These are phyloP conservation scores for Scheffersomyces lignicola DNA, from an alignment of 1,139 yeast species.

Conservation along the genomic window DNA sequence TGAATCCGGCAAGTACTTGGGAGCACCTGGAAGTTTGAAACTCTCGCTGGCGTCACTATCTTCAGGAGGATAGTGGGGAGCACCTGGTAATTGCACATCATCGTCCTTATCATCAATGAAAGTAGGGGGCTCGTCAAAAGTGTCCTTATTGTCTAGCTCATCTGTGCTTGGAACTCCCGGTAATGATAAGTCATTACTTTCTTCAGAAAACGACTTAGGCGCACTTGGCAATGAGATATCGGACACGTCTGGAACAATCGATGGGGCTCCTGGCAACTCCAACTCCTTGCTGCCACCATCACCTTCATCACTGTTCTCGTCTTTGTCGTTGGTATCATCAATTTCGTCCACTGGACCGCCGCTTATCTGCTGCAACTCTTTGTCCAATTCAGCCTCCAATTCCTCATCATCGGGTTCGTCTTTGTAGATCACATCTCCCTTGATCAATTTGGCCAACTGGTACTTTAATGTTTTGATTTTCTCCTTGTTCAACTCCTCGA, in stretches of 20 bases:
- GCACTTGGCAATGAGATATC: no score
- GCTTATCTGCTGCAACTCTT: conserved; percentile 22
- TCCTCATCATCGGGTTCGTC: conserved; percentile 29
- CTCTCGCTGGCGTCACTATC: conserved; percentile 19
- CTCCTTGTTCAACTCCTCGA: conserved; percentile 29
- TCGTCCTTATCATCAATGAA: conserved; percentile 10
- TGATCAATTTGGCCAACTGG: conserved; percentile 40
- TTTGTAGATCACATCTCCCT: conserved; percentile 34
- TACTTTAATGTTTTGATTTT: conserved; percentile 40
- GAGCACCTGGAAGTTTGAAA: conserved; percentile 43
- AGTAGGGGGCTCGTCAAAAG: conserved; percentile 9
- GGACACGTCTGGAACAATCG: conserved; percentile 2
- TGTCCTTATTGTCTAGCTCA: no score
- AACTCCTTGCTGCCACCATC: conserved; percentile 6
- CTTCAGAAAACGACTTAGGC: no score
- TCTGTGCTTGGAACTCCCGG: conserved; percentile 22
- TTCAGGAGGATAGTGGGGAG: conserved; percentile 35
- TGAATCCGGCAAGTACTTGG: conserved; percentile 43
- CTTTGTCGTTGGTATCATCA: conserved; percentile 5
- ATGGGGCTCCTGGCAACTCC: conserved; percentile 14
- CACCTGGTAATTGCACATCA: conserved; percentile 26
- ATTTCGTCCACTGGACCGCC: conserved; percentile 3
- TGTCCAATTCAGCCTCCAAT: conserved; percentile 26
- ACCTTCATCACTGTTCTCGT: conserved; percentile 1
- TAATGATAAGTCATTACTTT: conserved; percentile 6